A percentile compares a stretch with the other conserved stretches of the same genome.
Conservation (phyloP, 345 rosid genomes). For the Kernera saxatilis region DNA sequence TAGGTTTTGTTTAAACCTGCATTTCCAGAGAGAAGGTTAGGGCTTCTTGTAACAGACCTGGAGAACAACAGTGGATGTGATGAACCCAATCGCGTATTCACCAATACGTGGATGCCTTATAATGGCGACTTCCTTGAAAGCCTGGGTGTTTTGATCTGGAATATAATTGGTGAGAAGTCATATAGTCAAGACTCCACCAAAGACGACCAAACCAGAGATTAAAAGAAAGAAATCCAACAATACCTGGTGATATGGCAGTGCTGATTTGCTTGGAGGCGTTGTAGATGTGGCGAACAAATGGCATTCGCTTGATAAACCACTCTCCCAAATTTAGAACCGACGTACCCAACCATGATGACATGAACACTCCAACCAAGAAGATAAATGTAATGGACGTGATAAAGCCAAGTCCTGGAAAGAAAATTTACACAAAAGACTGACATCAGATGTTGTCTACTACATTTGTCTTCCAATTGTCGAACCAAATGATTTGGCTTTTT, state of each 20-base stretch:
- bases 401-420: constrained; percentile 79
- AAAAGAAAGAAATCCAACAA: background rate
- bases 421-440: constrained; percentile 6
- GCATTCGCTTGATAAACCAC: constrained; percentile 99
- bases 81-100: constrained; percentile 98
- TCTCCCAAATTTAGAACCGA: constrained; percentile 91
- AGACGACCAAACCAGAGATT: background rate
- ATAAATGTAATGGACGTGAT: constrained; percentile 87
- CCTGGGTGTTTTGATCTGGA: constrained; percentile 90
- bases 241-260: constrained; percentile 97
- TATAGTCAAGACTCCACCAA: background rate
- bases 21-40: background rate
- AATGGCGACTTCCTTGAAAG: constrained; percentile 97
- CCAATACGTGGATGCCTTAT: constrained; percentile 97
- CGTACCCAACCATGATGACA: constrained; percentile 99
- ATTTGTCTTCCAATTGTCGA: background rate
- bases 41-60: constrained; percentile 47
- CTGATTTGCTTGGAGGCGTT: constrained; percentile 98
- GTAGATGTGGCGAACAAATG: constrained; percentile 93
- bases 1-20: background rate
- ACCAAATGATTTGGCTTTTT: background rate
- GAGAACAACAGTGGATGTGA: constrained; percentile 79
- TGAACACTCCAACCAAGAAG: constrained; percentile 96
- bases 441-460: background rate
- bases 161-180: background rate